A percentile compares a stretch with the other conserved stretches of the same genome.
Conservation (phyloP, 768 basidiomycete species). For the Russula earlei region DNA sequence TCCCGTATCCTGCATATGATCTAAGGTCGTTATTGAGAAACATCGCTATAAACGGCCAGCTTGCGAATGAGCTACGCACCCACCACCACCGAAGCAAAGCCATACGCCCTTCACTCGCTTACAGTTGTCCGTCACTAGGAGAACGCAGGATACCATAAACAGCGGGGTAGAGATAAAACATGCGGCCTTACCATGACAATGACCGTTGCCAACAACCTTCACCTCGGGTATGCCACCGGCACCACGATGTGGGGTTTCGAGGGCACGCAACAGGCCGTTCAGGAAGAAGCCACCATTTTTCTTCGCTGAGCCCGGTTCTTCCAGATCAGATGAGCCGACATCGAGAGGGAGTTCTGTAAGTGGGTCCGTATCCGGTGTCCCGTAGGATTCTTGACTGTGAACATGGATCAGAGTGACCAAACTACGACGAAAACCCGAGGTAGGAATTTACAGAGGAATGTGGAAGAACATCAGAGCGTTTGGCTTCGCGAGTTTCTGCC, state of each 20-base stretch:
- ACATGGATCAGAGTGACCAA: background rate
- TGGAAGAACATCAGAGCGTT: slow-evolving; percentile 98
- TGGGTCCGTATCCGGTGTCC: slow-evolving; percentile 53
- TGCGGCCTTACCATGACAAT: slow-evolving; percentile 60
- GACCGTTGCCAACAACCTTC: slow-evolving; percentile 85
- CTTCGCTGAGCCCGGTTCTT: slow-evolving; percentile 52
- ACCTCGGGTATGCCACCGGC: slow-evolving; percentile 51
- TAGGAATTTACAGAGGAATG: slow-evolving; percentile 67
- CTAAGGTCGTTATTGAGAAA: slow-evolving; percentile 26
- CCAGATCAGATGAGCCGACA: slow-evolving; percentile 54
- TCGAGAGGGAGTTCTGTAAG: slow-evolving; percentile 55
- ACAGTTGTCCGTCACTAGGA: slow-evolving; percentile 78
- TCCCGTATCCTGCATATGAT: slow-evolving; percentile 77
- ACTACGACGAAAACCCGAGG: background rate
- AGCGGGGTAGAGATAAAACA: background rate
- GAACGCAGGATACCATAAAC: background rate
- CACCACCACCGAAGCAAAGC: slow-evolving; percentile 86
- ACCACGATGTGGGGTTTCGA: slow-evolving; percentile 57
- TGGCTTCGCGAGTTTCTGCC: slow-evolving; percentile 68
- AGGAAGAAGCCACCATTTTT: slow-evolving; percentile 77
- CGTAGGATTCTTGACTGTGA: slow-evolving; percentile 64
- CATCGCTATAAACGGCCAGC: slow-evolving; percentile 2
- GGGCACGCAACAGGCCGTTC: slow-evolving; percentile 62
- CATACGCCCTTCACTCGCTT: slow-evolving; percentile 78
- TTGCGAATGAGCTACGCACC: slow-evolving; percentile 34